A percentile compares a stretch with the other conserved stretches of the same genome.
These are phyloP conservation scores for Echinosophora koreensis DNA, from an alignment of 306 rosid species.

Conservation along the genomic window DNA sequence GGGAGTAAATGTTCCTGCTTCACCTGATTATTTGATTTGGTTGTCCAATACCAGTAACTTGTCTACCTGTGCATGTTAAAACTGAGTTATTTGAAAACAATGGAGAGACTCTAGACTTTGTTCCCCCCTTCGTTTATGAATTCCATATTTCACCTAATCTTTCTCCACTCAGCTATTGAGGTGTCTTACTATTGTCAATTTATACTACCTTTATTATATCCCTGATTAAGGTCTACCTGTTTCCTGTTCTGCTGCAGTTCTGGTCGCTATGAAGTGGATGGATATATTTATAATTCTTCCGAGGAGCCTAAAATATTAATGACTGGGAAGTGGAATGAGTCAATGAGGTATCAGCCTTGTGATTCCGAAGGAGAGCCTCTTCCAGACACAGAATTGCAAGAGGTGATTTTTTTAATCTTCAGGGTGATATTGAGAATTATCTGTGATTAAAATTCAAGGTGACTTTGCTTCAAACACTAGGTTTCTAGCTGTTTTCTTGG, in stretches of 20 bases:
- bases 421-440: constrained; percentile 29
- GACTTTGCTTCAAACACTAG: constrained; percentile 22
- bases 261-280: constrained; percentile 97
- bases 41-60: constrained; percentile 8
- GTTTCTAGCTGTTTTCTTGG: constrained; percentile 24
- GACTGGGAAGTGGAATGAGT: constrained; percentile 95
- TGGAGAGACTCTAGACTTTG: constrained; percentile 23
- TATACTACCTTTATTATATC: constrained; percentile 18
- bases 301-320: constrained; percentile 93
- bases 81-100: constrained; percentile 15
- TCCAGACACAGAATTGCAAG: constrained; percentile 80
- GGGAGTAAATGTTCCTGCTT: constrained; percentile 25
- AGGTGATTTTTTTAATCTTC: constrained; percentile 60
- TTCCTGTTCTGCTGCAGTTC: constrained; percentile 59
- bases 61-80: neutral
- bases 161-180: constrained; percentile 32
- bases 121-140: constrained; percentile 23
- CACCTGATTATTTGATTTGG: constrained; percentile 27
- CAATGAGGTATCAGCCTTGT: constrained; percentile 85
- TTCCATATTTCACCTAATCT: constrained; percentile 32
- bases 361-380: constrained; percentile 94
- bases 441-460: neutral
- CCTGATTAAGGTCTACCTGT: constrained; percentile 38
- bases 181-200: constrained; percentile 22
- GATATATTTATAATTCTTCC: constrained; percentile 83